Evolutionary conservation across 495 filamentous ascomycete species (phyloP).

Genomic region (Penicillium goetzii): DNA sequence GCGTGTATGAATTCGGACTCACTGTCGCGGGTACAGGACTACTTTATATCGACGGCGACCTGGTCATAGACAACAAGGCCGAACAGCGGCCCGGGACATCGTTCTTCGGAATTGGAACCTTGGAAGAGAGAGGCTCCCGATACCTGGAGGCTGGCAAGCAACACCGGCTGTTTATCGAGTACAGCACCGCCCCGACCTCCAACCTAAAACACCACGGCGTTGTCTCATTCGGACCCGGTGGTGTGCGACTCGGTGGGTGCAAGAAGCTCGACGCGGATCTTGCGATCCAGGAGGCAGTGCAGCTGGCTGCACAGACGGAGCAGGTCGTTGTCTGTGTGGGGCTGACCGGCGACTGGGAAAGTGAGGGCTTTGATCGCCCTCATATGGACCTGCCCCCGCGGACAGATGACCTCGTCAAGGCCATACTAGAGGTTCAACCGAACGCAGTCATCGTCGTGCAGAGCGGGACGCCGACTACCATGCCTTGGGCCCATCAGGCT

Average conservation of each 20-base stretch:
- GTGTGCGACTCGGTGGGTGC: slow-evolving; percentile 77
- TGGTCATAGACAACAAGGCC: slow-evolving; percentile 71
- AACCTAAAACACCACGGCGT: slow-evolving; percentile 57
- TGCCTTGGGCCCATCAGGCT: background rate
- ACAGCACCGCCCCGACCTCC: slow-evolving; percentile 65
- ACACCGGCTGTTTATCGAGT: slow-evolving; percentile 65
- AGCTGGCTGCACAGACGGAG: slow-evolving; percentile 64
- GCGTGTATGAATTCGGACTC: slow-evolving; percentile 74
- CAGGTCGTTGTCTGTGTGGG: slow-evolving; percentile 81
- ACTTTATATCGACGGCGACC: slow-evolving; percentile 67
- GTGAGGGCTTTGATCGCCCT: slow-evolving; percentile 82
- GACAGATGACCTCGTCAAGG: slow-evolving; percentile 2
- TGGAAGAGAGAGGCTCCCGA: slow-evolving; percentile 62
- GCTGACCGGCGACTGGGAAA: slow-evolving; percentile 85
- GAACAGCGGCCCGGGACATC: slow-evolving; percentile 62
- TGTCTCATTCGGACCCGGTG: slow-evolving; percentile 65
- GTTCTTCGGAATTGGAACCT: slow-evolving; percentile 64
- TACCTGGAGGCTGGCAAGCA: slow-evolving; percentile 60
- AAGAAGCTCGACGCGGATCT: slow-evolving; percentile 68
- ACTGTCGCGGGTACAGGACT: slow-evolving; percentile 75
- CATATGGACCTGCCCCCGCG: slow-evolving; percentile 73
- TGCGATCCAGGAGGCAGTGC: slow-evolving; percentile 64
- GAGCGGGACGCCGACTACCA: background rate
- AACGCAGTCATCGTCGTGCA: background rate
- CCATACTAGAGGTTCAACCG: background rate